These are phyloP conservation scores for Penicillium paradoxum DNA, from an alignment of 495 filamentous ascomycete genomes.

Conservation along the genomic window DNA sequence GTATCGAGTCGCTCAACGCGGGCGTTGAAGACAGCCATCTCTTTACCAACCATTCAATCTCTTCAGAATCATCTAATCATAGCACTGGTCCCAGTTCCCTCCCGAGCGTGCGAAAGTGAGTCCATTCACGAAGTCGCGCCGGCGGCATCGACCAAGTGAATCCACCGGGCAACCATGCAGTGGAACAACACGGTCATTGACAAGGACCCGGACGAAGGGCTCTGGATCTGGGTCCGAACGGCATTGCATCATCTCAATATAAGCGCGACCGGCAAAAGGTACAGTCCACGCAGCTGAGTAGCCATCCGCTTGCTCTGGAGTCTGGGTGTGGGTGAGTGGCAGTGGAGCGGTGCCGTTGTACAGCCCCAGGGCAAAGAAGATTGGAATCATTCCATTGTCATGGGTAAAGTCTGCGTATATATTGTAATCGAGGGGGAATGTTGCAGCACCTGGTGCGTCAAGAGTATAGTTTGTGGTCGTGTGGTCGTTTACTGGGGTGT, in stretches of 20 bases:
- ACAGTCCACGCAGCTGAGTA: slow-evolving; percentile 71
- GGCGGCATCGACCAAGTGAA: slow-evolving; percentile 58
- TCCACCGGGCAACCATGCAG: slow-evolving; percentile 65
- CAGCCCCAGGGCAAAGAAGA: slow-evolving; percentile 68
- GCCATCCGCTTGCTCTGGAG: slow-evolving; percentile 44
- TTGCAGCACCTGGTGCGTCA: slow-evolving; percentile 47
- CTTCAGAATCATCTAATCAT: slow-evolving; percentile 21
- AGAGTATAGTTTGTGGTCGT: slow-evolving; percentile 72
- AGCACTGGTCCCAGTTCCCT: slow-evolving; percentile 70
- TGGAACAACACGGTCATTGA: slow-evolving; percentile 77
- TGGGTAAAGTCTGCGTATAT: slow-evolving; percentile 86
- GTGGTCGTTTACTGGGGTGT: slow-evolving; percentile 57
- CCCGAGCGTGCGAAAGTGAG: slow-evolving; percentile 64
- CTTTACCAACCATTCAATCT: background rate
- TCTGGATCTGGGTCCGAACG: slow-evolving; percentile 21
- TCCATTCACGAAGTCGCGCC: slow-evolving; percentile 62
- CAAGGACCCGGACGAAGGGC: slow-evolving; percentile 67
- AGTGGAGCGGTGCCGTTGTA: slow-evolving; percentile 57
- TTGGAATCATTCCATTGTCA: slow-evolving; percentile 74
- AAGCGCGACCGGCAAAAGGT: slow-evolving; percentile 71
- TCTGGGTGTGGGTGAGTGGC: slow-evolving; percentile 42
- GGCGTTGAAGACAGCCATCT: background rate
- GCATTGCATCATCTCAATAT: slow-evolving; percentile 82
- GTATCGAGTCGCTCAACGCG: background rate
- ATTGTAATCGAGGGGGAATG: slow-evolving; percentile 61